Conservation (phyloP, 192 early-diverging fungal genomes). For the Coemansia sp. region DNA sequence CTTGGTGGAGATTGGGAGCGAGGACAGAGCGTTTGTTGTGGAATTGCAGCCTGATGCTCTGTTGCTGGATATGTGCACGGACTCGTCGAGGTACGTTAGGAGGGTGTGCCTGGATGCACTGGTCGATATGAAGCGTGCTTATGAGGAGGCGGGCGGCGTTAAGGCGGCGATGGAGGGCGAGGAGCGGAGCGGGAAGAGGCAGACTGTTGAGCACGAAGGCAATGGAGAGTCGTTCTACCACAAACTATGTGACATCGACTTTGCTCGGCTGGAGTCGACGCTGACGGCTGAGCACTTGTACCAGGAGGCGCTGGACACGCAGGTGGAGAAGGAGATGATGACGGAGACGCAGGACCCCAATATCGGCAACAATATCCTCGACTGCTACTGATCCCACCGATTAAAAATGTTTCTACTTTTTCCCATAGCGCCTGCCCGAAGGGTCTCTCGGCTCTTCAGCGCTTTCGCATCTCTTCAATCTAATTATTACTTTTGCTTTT, state of each 20-base stretch:
- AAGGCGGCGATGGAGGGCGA: neutral
- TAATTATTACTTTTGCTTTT: neutral
- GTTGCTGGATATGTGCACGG: slow-evolving; percentile 41
- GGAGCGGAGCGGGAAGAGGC: neutral
- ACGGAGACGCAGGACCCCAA: slow-evolving; percentile 32
- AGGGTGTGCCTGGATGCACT: slow-evolving; percentile 29
- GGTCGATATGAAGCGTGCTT: slow-evolving; percentile 5
- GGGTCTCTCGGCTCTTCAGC: neutral
- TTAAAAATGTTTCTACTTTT: neutral
- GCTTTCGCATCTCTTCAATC: neutral
- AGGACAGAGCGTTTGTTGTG: neutral
- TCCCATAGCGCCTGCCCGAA: no score
- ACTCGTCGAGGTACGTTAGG: slow-evolving; percentile 51
- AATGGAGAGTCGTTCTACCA: slow-evolving; percentile 6
- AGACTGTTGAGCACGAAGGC: neutral
- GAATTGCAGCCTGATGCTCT: slow-evolving; percentile 21
- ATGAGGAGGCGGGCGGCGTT: neutral
- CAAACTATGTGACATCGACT: slow-evolving; percentile 29
- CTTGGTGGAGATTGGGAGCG: neutral
- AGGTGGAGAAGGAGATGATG: slow-evolving; percentile 45
- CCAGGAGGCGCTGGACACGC: slow-evolving; percentile 48
- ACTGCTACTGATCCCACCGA: slow-evolving; percentile 27
- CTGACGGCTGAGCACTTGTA: slow-evolving; percentile 46
- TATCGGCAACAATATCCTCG: slow-evolving; percentile 50
- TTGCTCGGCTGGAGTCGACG: slow-evolving; percentile 23